phyloP scores from a whole-genome alignment of 163 green algal species.

The Prototheca cutis region DNA sequence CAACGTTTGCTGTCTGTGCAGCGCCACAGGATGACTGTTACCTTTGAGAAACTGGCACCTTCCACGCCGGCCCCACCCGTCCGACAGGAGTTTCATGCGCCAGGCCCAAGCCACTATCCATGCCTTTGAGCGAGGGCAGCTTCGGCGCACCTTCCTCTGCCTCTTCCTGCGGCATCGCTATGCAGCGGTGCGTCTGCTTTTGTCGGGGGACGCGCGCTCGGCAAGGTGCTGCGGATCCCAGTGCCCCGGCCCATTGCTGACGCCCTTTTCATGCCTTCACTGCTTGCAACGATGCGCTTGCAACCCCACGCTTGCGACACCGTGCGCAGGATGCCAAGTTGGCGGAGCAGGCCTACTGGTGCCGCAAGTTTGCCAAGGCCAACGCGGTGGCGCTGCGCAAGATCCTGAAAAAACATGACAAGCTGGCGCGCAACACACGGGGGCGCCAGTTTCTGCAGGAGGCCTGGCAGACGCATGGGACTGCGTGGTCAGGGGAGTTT shows the following conservation, averaged over 20 bases:
- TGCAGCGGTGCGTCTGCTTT: too few species aligned
- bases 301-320: too few species aligned
- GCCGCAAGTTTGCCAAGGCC: slow-evolving; percentile 19
- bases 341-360: slow-evolving; percentile 26
- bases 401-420: slow-evolving; percentile 44
- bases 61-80: too few species aligned
- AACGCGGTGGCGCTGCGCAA: slow-evolving; percentile 34
- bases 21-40: too few species aligned
- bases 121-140: slow-evolving; percentile 8
- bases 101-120: slow-evolving; percentile 1
- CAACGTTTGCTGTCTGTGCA: too few species aligned
- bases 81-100: slow-evolving; percentile 7
- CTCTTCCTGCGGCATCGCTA: too few species aligned
- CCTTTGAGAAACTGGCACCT: too few species aligned
- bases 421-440: slow-evolving; percentile 19
- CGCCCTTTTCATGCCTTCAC: too few species aligned
- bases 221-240: too few species aligned
- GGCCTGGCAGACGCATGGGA: background rate
- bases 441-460: slow-evolving; percentile 26
- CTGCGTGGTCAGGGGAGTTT: slow-evolving; percentile 14
- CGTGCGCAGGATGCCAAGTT: slow-evolving; percentile 4
- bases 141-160: slow-evolving; percentile 1
- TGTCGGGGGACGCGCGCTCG: too few species aligned
- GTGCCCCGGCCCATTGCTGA: too few species aligned
- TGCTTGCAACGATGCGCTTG: too few species aligned